phyloP scores from a whole-genome alignment of 345 rosid species.

The Cardamine occulta region DNA sequence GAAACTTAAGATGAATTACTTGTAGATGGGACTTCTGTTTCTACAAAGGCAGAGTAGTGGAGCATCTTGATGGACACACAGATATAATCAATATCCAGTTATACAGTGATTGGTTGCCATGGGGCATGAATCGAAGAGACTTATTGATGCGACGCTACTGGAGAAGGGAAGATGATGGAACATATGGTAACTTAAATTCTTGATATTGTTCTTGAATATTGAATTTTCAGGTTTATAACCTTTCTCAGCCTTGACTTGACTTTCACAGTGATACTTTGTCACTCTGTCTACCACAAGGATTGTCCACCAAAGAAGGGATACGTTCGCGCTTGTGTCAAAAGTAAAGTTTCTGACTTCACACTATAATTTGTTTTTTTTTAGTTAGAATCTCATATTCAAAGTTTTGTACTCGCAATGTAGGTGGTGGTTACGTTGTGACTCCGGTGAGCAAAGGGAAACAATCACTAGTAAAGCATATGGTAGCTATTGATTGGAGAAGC shows the following conservation, averaged over 20 bases:
- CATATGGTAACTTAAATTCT: constrained; percentile 63
- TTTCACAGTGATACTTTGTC: constrained; percentile 78
- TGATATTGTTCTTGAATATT: neutral
- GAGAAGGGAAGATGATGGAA: constrained; percentile 98
- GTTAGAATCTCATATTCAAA: neutral
- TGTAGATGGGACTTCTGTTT: constrained; percentile 95
- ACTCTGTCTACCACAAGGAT: constrained; percentile 83
- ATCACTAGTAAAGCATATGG: constrained; percentile 89
- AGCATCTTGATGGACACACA: constrained; percentile 92
- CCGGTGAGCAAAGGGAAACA: constrained; percentile 73
- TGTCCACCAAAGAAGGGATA: constrained; percentile 74
- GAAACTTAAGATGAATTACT: constrained; percentile 7
- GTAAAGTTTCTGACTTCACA: constrained; percentile 52
- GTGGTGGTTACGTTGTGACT: constrained; percentile 91
- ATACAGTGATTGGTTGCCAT: constrained; percentile 81
- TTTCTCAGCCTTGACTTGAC: constrained; percentile 31
- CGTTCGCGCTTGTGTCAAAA: constrained; percentile 88
- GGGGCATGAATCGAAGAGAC: constrained; percentile 88
- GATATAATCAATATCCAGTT: constrained; percentile 71
- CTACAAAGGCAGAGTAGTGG: constrained; percentile 71
- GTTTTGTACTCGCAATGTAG: constrained; percentile 42
- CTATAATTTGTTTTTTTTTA: neutral
- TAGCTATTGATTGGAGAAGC: constrained; percentile 87
- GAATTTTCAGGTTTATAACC: constrained; percentile 9
- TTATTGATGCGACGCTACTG: constrained; percentile 80